phyloP scores from a whole-genome alignment of 768 basidiomycete species.

The Crepidotus variabilis region DNA sequence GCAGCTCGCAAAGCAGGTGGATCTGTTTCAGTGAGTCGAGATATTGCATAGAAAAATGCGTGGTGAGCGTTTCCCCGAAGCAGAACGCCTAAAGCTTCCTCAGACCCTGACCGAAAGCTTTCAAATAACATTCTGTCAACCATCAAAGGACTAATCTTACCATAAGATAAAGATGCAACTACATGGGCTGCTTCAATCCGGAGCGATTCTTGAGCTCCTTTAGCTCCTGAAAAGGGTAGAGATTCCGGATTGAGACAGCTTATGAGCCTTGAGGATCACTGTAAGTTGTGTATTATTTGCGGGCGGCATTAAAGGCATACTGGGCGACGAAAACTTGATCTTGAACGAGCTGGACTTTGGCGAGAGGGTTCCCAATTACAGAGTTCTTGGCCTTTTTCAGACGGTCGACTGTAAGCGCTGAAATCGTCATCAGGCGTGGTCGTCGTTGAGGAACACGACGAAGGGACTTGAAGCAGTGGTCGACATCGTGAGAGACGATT shows the following conservation, averaged over 20 bases:
- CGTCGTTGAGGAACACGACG: neutral
- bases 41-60: conserved; percentile 61
- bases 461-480: neutral
- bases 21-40: conserved; percentile 38
- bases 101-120: conserved; percentile 43
- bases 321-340: conserved; percentile 54
- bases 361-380: conserved; percentile 77
- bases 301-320: conserved; percentile 29
- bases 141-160: conserved; percentile 22
- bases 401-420: conserved; percentile 22
- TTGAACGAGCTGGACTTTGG: conserved; percentile 55
- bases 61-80: conserved; percentile 54
- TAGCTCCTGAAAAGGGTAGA: conserved; percentile 19
- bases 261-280: conserved; percentile 44
- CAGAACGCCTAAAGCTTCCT: conserved; percentile 53
- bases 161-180: conserved; percentile 69
- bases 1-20: conserved; percentile 45
- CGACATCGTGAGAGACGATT: neutral
- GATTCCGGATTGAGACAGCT: conserved; percentile 43
- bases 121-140: neutral
- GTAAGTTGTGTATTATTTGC: conserved; percentile 7
- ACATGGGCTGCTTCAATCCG: conserved; percentile 69
- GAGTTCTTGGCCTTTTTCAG: conserved; percentile 72
- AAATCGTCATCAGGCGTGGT: conserved; percentile 14
- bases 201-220: conserved; percentile 25